phyloP scores from a whole-genome alignment of 176 grass and related monocot genomes.

The Eragrostis curvula region DNA sequence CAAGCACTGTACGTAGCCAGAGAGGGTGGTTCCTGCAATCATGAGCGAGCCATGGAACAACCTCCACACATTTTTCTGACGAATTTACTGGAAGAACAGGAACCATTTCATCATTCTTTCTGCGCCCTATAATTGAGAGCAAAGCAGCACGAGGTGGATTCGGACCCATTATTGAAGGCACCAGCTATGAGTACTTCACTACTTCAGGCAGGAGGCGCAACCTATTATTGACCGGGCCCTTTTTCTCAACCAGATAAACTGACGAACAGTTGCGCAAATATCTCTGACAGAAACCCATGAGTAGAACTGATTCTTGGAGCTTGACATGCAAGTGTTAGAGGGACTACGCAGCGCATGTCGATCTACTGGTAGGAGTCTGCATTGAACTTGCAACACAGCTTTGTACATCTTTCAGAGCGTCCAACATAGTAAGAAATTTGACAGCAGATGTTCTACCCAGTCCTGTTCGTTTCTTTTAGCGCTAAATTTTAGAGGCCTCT shows the following conservation, averaged over 20 bases:
- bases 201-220: neutral
- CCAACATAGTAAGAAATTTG: no score
- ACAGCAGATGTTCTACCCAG: no score
- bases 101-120: conserved; percentile 35
- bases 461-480: no score
- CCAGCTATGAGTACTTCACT: conserved; percentile 13
- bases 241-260: neutral
- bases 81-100: neutral
- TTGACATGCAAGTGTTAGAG: neutral
- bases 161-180: conserved; percentile 50
- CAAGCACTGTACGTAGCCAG: neutral
- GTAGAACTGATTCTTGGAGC: neutral
- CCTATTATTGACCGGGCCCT: conserved; percentile 27
- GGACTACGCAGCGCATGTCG: no score
- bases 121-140: conserved; percentile 50
- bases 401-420: no score
- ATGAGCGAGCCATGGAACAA: no score
- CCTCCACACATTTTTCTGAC: neutral
- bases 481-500: no score
- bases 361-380: no score
- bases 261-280: neutral
- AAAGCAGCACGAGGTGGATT: conserved; percentile 20
- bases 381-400: no score
- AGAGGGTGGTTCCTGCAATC: conserved; percentile 29
- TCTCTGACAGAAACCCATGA: neutral